Evolutionary conservation across 805 yeast species (phyloP).

Genomic region (Metschnikowia dekortorum): DNA sequence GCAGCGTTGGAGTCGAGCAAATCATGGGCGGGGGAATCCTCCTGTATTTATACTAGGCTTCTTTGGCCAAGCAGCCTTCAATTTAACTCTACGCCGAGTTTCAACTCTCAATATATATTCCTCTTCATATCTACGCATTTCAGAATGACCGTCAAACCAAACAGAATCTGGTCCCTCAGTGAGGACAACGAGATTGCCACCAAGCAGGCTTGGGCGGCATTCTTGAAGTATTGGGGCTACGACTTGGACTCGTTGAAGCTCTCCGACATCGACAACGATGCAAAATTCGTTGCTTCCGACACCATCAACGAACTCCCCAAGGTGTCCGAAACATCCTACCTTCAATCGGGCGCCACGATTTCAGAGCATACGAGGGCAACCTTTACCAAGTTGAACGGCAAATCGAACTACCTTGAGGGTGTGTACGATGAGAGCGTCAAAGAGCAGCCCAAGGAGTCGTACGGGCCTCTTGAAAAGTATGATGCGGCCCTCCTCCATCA

Average conservation of each 20-base stretch:
- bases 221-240: conserved; percentile 40
- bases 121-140: neutral
- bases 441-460: conserved; percentile 5
- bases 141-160: conserved; percentile 10
- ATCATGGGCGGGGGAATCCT: neutral
- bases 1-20: conserved; percentile 1
- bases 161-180: conserved; percentile 22
- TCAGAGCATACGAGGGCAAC: conserved; percentile 10
- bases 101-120: neutral
- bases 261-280: conserved; percentile 9
- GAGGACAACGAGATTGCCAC: conserved; percentile 57
- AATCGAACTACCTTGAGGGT: conserved; percentile 6
- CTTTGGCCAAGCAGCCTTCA: neutral
- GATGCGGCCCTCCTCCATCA: conserved; percentile 14
- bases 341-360: conserved; percentile 8
- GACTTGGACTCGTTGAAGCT: conserved; percentile 12
- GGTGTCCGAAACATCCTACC: conserved; percentile 8
- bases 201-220: conserved; percentile 69
- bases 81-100: neutral
- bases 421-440: conserved; percentile 10
- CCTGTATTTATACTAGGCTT: neutral
- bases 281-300: conserved; percentile 11
- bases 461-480: conserved; percentile 8
- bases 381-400: conserved; percentile 10
- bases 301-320: conserved; percentile 12